phyloP scores from a whole-genome alignment of 2,329 filamentous ascomycete species.

The Chaetomium strumarium region DNA sequence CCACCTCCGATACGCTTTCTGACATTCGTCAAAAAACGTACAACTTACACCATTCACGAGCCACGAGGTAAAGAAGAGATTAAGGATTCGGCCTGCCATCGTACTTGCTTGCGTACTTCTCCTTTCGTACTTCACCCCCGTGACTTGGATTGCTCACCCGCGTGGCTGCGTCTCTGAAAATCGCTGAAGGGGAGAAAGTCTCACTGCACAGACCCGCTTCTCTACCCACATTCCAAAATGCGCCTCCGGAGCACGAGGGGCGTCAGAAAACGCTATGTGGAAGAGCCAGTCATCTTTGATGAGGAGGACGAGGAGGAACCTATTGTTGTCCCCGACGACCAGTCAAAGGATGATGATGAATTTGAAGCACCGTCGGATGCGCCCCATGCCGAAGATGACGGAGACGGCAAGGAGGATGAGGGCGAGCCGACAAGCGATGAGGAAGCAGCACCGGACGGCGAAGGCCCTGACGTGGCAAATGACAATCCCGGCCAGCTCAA shows the following conservation, averaged over 20 bases:
- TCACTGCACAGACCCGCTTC: too few relatives aligned
- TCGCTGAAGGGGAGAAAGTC: too few relatives aligned
- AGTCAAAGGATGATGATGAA: slow-evolving; percentile 20
- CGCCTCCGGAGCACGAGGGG: slow-evolving; percentile 17
- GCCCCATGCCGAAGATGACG: slow-evolving; percentile 13
- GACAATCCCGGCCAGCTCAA: slow-evolving; percentile 4
- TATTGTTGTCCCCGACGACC: slow-evolving; percentile 9
- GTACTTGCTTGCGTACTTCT: too few relatives aligned
- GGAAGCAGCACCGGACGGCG: slow-evolving; percentile 4
- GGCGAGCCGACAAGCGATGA: slow-evolving; percentile 14
- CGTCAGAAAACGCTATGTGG: slow-evolving; percentile 21
- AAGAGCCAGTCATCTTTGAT: slow-evolving; percentile 16
- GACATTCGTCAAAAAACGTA: background rate
- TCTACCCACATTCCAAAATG: slow-evolving; percentile 10
- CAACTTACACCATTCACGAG: background rate
- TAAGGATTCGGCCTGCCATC: too few relatives aligned
- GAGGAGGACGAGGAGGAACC: slow-evolving; percentile 23
- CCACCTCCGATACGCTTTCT: too few relatives aligned
- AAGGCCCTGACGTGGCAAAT: background rate
- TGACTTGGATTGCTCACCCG: too few relatives aligned
- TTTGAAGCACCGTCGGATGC: slow-evolving; percentile 18
- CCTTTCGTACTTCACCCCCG: too few relatives aligned
- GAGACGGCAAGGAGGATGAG: slow-evolving; percentile 17
- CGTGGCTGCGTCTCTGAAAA: too few relatives aligned
- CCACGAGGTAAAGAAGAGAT: too few relatives aligned